Percentiles rank a stretch among this genome's conserved stretches.
Conservation (phyloP, 345 rosid genomes). For the Aurinia saxatilis region DNA sequence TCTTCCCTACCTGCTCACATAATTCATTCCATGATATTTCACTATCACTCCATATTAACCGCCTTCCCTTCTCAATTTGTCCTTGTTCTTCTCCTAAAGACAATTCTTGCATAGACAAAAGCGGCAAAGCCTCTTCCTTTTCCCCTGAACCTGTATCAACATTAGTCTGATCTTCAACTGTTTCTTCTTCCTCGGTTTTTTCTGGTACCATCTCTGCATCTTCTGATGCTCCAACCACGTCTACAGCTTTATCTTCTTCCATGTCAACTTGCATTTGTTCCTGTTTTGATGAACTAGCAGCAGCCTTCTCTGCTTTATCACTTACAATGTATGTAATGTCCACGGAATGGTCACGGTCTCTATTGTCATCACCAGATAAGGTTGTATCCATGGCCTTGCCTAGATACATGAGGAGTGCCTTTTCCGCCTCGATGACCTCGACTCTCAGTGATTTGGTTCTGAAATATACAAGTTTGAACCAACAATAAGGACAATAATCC, state of each 20-base stretch:
- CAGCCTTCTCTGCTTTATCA: not conserved
- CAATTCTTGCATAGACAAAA: too few relatives aligned
- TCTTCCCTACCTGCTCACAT: too few relatives aligned
- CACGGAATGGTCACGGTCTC: too few relatives aligned
- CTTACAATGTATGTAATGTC: too few relatives aligned
- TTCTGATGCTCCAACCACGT: not conserved
- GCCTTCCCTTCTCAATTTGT: too few relatives aligned
- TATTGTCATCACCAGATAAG: not conserved
- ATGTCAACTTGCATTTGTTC: conserved; percentile 12
- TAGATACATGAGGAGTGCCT: conserved; percentile 1
- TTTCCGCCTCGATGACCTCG: not conserved
- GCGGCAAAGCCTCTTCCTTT: too few relatives aligned
- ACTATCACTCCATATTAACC: too few relatives aligned
- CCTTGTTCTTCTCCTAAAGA: too few relatives aligned
- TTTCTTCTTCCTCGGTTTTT: not conserved
- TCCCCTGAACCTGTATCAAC: not conserved
- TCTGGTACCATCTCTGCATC: conserved; percentile 12
- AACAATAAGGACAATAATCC: conserved; percentile 27
- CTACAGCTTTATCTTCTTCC: not conserved
- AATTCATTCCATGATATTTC: too few relatives aligned
- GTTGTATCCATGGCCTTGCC: conserved; percentile 5
- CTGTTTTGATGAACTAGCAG: not conserved
- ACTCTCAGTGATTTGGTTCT: not conserved
- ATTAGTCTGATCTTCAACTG: conserved; percentile 8
- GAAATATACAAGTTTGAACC: not conserved